A percentile compares a stretch with the other conserved stretches of the same genome.
Evolutionary conservation across 2,329 filamentous ascomycete species (phyloP).

Genomic region (Alternaria infectoria): DNA sequence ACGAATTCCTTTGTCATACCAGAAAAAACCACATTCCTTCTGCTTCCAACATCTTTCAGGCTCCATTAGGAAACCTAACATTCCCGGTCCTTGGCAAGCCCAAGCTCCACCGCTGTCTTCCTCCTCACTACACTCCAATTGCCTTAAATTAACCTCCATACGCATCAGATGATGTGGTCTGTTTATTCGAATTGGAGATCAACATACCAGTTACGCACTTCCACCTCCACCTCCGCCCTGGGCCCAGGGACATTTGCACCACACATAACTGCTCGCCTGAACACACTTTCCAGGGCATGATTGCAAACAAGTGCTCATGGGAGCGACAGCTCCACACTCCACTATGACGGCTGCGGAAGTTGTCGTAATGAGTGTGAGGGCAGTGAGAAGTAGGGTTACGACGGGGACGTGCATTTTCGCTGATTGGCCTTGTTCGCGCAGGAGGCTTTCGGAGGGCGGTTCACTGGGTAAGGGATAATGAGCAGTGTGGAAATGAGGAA

Average conservation of each 20-base stretch:
- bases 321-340: neutral
- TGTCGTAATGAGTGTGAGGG: neutral
- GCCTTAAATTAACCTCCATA: neutral
- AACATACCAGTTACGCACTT: neutral
- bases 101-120: neutral
- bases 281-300: neutral
- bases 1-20: neutral
- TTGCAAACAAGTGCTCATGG: neutral
- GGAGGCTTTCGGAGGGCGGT: neutral
- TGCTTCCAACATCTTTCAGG: neutral
- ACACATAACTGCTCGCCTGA: neutral
- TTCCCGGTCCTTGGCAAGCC: neutral
- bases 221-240: neutral
- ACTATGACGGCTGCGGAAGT: neutral
- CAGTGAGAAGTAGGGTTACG: neutral
- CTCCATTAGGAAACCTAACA: neutral
- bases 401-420: neutral
- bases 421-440: neutral
- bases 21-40: neutral
- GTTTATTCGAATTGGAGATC: accelerated
- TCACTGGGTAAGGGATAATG: neutral
- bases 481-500: neutral
- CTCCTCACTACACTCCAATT: neutral
- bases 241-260: neutral
- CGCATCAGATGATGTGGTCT: neutral